Percentiles rank a stretch among this genome's conserved stretches.
Conservation (phyloP, 305 asterid species). For the Solanum hybrid region DNA sequence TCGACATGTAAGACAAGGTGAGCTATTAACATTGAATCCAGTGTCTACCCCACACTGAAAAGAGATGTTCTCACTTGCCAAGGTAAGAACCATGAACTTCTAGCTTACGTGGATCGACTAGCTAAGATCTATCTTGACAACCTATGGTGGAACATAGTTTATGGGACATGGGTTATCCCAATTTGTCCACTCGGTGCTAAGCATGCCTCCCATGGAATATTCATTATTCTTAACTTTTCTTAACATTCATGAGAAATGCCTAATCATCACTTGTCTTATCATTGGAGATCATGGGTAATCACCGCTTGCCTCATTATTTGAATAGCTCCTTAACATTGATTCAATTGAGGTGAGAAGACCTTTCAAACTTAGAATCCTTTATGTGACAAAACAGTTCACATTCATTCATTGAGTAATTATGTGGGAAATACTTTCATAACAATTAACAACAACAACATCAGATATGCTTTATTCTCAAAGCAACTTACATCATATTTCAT, state of each 20-base stretch:
- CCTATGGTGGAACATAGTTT: neutral
- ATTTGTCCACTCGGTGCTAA: neutral
- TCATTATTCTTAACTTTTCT: too few species aligned
- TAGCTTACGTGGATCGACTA: neutral
- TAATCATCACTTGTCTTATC: neutral
- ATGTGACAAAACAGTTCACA: neutral
- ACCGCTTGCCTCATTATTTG: neutral
- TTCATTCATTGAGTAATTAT: neutral
- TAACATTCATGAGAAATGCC: neutral
- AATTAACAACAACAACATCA: neutral
- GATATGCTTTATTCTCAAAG: neutral
- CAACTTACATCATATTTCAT: neutral
- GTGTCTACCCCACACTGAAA: neutral
- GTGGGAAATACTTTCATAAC: neutral
- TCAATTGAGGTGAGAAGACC: neutral
- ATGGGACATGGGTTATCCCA: neutral
- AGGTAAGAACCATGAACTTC: neutral
- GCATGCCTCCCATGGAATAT: neutral
- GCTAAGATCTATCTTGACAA: neutral
- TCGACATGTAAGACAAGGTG: neutral
- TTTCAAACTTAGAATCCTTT: neutral
- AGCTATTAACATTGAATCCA: neutral
- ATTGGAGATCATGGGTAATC: neutral
- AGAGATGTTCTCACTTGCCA: neutral
- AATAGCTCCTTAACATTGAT: neutral